Conservation (phyloP, 331 rosid species). For the Arachis monticola region DNA sequence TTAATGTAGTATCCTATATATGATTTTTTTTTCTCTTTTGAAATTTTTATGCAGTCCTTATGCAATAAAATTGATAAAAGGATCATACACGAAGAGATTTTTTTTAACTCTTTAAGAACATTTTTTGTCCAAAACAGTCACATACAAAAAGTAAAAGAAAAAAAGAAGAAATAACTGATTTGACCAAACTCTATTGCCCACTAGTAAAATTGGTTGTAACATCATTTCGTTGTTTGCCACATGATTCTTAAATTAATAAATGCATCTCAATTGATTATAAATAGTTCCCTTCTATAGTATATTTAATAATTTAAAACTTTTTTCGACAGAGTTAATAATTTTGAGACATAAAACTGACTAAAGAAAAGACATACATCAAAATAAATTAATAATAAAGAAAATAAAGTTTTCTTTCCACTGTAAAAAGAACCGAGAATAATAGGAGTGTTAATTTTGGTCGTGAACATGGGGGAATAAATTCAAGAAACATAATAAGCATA, state of each 20-base stretch:
- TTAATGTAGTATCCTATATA: no score
- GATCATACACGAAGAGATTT: background rate
- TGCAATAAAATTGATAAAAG: no score
- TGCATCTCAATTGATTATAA: background rate
- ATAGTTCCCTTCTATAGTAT: background rate
- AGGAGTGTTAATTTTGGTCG: no score
- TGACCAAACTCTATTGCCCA: background rate
- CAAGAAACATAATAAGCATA: background rate
- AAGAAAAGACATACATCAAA: background rate
- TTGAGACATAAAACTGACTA: background rate
- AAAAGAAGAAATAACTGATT: background rate
- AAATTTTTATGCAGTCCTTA: no score
- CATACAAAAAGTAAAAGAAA: no score
- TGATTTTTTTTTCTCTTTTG: no score
- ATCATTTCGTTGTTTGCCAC: slow-evolving; percentile 27
- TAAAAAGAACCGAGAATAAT: no score
- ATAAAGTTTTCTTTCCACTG: background rate
- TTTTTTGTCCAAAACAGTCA: no score
- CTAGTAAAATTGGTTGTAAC: background rate
- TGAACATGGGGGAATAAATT: background rate
- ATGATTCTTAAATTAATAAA: background rate
- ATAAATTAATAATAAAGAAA: background rate
- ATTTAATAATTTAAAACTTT: background rate
- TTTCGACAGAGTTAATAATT: background rate
- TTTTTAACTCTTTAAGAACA: no score